Evolutionary conservation across 352 stramenopile genomes (phyloP).

Genomic region (Phytophthora megakarya): DNA sequence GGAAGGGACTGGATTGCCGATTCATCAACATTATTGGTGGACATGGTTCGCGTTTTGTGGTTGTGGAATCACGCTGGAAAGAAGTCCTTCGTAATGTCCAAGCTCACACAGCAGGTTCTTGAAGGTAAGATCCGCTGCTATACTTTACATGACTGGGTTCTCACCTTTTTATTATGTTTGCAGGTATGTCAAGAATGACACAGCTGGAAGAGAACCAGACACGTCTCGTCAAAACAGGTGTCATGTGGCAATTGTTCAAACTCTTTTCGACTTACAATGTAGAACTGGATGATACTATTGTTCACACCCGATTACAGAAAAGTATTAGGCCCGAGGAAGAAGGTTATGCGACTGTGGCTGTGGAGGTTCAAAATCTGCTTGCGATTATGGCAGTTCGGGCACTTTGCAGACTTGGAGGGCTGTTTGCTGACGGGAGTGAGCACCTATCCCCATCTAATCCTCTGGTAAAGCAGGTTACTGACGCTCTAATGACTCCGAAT

Average conservation of each 20-base stretch:
- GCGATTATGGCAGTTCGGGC: slow-evolving; percentile 72
- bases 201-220: slow-evolving; percentile 66
- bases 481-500: slow-evolving; percentile 80
- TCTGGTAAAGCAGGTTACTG: slow-evolving; percentile 44
- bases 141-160: not conserved
- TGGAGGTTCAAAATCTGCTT: slow-evolving; percentile 73
- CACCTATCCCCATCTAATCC: slow-evolving; percentile 50
- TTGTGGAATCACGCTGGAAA: slow-evolving; percentile 63
- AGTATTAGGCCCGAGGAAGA: slow-evolving; percentile 41
- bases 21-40: slow-evolving; percentile 64
- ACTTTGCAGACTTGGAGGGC: slow-evolving; percentile 69
- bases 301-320: slow-evolving; percentile 47
- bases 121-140: slow-evolving; percentile 49
- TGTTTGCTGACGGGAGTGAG: slow-evolving; percentile 60
- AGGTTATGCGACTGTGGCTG: slow-evolving; percentile 45
- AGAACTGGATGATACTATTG: slow-evolving; percentile 56
- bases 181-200: slow-evolving; percentile 67
- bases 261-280: slow-evolving; percentile 76
- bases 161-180: slow-evolving; percentile 11
- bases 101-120: slow-evolving; percentile 75
- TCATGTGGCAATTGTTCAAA: slow-evolving; percentile 73
- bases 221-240: slow-evolving; percentile 49
- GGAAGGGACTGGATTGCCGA: slow-evolving; percentile 68
- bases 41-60: slow-evolving; percentile 79
- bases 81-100: slow-evolving; percentile 57